Conservation (phyloP, 2,329 filamentous ascomycete species). For the Diatrype stigma region DNA sequence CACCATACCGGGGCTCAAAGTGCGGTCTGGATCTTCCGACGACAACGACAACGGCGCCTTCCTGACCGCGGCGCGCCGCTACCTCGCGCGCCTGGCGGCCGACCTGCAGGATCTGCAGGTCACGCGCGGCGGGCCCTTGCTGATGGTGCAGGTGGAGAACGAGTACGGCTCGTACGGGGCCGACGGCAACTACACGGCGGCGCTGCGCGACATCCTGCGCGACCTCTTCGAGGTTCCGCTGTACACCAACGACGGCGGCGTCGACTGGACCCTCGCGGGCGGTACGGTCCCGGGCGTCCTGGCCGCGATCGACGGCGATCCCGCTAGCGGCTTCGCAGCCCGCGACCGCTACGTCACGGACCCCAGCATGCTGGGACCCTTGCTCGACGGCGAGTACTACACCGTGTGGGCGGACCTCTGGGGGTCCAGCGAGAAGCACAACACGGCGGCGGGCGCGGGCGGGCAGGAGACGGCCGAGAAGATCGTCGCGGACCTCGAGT, state of each 20-base stretch:
- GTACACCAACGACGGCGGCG: conserved; percentile 47
- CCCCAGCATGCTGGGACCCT: conserved; percentile 36
- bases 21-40: too few species aligned
- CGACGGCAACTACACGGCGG: conserved; percentile 39
- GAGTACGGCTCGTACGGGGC: conserved; percentile 46
- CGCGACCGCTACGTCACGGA: conserved; percentile 40
- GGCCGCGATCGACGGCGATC: conserved; percentile 43
- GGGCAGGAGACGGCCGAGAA: conserved; percentile 17
- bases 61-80: conserved; percentile 31
- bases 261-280: conserved; percentile 37
- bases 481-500: conserved; percentile 31
- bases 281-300: conserved; percentile 41
- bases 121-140: conserved; percentile 39
- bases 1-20: conserved; percentile 34
- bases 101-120: conserved; percentile 34
- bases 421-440: conserved; percentile 34
- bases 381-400: conserved; percentile 48
- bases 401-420: conserved; percentile 40
- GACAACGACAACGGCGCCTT: conserved; percentile 37
- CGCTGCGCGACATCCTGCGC: conserved; percentile 37
- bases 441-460: conserved; percentile 28
- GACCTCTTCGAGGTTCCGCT: conserved; percentile 38
- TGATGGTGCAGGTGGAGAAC: conserved; percentile 49
- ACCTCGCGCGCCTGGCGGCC: conserved; percentile 34
- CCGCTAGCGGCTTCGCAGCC: conserved; percentile 34